A percentile compares a stretch with the other conserved stretches of the same genome.
phyloP scores from a whole-genome alignment of 805 yeast species.

The Candida fluviatilis region DNA sequence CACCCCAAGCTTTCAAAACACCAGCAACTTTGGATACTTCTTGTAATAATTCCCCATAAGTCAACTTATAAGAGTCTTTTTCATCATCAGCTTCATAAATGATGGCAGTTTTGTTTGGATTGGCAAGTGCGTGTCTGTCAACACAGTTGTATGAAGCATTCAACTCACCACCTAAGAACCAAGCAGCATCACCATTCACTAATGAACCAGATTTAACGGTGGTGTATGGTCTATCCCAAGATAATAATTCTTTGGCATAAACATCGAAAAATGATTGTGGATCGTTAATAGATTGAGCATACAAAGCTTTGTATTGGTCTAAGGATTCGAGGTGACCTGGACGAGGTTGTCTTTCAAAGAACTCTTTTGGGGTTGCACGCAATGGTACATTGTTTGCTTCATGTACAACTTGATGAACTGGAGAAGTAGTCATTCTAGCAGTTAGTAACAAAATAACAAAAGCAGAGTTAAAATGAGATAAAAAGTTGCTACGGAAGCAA shows the following conservation, averaged over 20 bases:
- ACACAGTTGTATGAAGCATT: slow-evolving; percentile 81
- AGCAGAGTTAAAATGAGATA: no score
- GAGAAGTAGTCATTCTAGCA: slow-evolving; percentile 19
- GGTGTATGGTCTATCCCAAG: slow-evolving; percentile 78
- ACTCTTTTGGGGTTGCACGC: slow-evolving; percentile 51
- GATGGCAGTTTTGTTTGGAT: slow-evolving; percentile 71
- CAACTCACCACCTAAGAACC: slow-evolving; percentile 78
- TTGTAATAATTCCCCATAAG: slow-evolving; percentile 67
- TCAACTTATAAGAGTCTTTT: slow-evolving; percentile 53
- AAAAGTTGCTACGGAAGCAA: background rate
- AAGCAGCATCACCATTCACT: slow-evolving; percentile 51
- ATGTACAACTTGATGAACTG: slow-evolving; percentile 48
- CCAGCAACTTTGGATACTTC: slow-evolving; percentile 72
- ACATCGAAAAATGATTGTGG: slow-evolving; percentile 81
- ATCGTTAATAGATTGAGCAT: slow-evolving; percentile 69
- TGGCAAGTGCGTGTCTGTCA: slow-evolving; percentile 71
- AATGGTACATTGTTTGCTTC: slow-evolving; percentile 52
- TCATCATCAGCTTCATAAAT: slow-evolving; percentile 83
- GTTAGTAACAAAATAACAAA: no score
- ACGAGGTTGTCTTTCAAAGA: slow-evolving; percentile 56
- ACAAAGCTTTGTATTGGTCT: slow-evolving; percentile 65
- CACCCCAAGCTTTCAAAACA: slow-evolving; percentile 61
- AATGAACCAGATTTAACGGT: slow-evolving; percentile 63
- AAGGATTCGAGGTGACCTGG: slow-evolving; percentile 56
- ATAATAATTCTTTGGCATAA: slow-evolving; percentile 64